Conservation (phyloP, 2,329 filamentous ascomycete species). For the Trichoderma sp. region DNA sequence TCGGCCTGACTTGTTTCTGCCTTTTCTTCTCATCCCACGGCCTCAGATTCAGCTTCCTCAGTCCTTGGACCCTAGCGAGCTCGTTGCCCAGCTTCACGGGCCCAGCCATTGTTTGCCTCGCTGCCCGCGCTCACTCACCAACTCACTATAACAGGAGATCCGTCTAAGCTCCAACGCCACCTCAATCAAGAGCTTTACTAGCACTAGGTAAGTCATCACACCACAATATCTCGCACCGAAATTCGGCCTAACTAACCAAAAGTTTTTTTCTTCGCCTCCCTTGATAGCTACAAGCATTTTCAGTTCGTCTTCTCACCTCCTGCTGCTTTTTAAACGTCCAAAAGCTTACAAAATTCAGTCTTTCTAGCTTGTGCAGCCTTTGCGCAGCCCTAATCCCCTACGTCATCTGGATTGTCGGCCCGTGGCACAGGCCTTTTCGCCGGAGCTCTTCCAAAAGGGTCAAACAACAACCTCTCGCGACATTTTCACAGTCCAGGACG, state of each 20-base stretch:
- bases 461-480: neutral
- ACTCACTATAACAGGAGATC: neutral
- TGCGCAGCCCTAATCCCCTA: conserved; percentile 11
- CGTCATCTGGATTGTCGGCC: conserved; percentile 14
- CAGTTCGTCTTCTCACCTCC: neutral
- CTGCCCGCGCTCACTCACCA: neutral
- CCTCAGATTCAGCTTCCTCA: conserved; percentile 7
- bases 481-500: conserved; percentile 22
- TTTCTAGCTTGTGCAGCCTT: conserved; percentile 3
- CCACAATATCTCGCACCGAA: conserved; percentile 18
- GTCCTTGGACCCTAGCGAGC: neutral
- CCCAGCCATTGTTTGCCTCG: conserved; percentile 14
- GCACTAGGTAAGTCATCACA: conserved; percentile 7
- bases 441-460: neutral
- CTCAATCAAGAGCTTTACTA: conserved; percentile 2
- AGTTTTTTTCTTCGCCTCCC: neutral
- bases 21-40: neutral
- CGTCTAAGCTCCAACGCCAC: conserved; percentile 16
- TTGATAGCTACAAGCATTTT: neutral
- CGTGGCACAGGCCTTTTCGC: conserved; percentile 5
- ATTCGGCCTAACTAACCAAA: neutral
- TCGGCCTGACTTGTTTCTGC: conserved; percentile 9
- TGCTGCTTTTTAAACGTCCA: neutral
- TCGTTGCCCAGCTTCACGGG: neutral
- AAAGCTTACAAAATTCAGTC: neutral